Base-by-base conservation (phyloP, 2,329 filamentous ascomycete species). In the Phyllosticta citrichinensis region DNA sequence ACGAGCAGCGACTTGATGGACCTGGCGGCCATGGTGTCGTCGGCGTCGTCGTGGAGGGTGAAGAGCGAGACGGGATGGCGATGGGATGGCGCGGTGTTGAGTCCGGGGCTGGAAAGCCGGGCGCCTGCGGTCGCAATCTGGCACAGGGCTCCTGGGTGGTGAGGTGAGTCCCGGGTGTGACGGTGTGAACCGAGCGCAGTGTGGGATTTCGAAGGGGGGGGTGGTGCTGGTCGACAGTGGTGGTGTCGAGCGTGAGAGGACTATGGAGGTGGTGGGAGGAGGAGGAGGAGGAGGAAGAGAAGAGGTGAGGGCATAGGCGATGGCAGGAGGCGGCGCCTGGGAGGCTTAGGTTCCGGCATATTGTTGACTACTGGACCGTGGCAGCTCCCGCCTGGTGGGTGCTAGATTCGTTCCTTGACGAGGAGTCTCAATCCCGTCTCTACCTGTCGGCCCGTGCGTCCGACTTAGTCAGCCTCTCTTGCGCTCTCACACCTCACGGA, bases 11-110 rank as follows among this genome's bases (percentile, higher is more conserved):
- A 67, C 70, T 70, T 74, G 57, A 65, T 17, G 57, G 66, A 61
- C 66, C 71, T 73, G 61, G 71, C 66, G 17, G 68, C 65, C 70
- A 73, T 73, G 66, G 68, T 72, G 58, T 60, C 50, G 51, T 61
- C 65, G 64, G 59, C 66, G 64, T 62, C 64, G 66, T 62, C 62
- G 65, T 66, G 40, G 30, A 60, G 27, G 57, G 63, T 58, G 61
- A 52, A 59, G 59, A 60, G 50, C 14, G 62, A 56, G 51, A 66
- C 62, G 64, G 64, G 35, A 53, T 63, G 65, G 52, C 22, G 64
- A 25, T 53, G 47, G 47, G 19, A 55, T 50, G 59, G 51, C 59
- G 59, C 53, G 59, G 59, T 61, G 59, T 56, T 61, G 59, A 61
- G 58, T 27, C 56, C 56, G 57, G 22, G 20, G 57, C 27, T n/a